These are phyloP conservation scores for Sporothrix luriei DNA, from an alignment of 2,329 filamentous ascomycete species.

Conservation along the genomic window DNA sequence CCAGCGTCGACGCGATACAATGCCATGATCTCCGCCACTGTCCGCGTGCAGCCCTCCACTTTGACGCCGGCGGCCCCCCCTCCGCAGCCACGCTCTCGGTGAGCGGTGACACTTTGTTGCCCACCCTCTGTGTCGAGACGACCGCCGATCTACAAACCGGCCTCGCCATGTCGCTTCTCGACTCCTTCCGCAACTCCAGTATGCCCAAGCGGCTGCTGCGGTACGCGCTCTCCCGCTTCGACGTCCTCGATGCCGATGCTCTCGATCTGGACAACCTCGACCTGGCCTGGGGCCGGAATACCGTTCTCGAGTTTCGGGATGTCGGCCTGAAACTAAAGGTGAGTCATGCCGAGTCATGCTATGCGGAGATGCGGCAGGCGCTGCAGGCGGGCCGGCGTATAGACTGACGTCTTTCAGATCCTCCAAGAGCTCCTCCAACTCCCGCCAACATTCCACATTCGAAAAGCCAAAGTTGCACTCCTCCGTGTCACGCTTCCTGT, in stretches of 20 bases:
- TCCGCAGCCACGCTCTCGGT: slow-evolving; percentile 31
- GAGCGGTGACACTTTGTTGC: slow-evolving; percentile 26
- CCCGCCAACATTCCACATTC: slow-evolving; percentile 69
- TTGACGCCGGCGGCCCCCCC: slow-evolving; percentile 22
- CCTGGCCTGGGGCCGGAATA: slow-evolving; percentile 78
- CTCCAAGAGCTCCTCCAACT: slow-evolving; percentile 73
- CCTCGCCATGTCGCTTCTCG: slow-evolving; percentile 60
- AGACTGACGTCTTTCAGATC: slow-evolving; percentile 60
- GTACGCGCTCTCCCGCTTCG: slow-evolving; percentile 79
- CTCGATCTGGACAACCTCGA: slow-evolving; percentile 85
- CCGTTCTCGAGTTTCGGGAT: slow-evolving; percentile 82
- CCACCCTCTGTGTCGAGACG: background rate
- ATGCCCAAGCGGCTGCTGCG: slow-evolving; percentile 89
- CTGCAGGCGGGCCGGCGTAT: too few species aligned
- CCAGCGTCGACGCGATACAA: slow-evolving; percentile 9
- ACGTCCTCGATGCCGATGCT: slow-evolving; percentile 84
- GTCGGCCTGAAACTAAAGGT: slow-evolving; percentile 80
- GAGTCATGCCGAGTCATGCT: slow-evolving; percentile 41
- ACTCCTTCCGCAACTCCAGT: slow-evolving; percentile 64
- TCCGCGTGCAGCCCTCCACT: slow-evolving; percentile 31
- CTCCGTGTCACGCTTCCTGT: slow-evolving; percentile 83
- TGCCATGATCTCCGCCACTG: slow-evolving; percentile 35
- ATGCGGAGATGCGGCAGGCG: background rate
- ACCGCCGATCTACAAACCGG: slow-evolving; percentile 6
- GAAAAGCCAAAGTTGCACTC: slow-evolving; percentile 72